A percentile compares a stretch with the other conserved stretches of the same genome.
These are phyloP conservation scores for Ascochyta lentis DNA, from an alignment of 2,329 filamentous ascomycete genomes.

Conservation along the genomic window DNA sequence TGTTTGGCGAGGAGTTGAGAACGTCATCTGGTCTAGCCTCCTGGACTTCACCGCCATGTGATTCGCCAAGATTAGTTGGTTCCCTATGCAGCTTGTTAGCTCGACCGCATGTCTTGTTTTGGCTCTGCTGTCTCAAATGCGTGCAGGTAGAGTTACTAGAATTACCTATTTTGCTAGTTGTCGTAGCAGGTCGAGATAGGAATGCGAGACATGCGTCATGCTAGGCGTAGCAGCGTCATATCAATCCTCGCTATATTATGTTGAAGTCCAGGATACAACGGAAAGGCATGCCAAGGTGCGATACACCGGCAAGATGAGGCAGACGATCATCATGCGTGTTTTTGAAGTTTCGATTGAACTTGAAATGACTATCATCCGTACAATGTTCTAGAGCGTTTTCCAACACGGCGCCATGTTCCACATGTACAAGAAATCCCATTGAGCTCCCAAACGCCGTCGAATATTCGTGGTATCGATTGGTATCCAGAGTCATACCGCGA, in stretches of 20 bases:
- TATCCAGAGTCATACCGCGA: constrained; percentile 29
- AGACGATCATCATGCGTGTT: not conserved
- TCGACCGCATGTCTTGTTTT: not conserved
- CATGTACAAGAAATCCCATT: constrained; percentile 33
- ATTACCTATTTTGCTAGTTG: not conserved
- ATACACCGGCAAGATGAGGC: too few species aligned
- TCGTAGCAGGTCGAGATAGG: too few species aligned
- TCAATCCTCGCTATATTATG: too few species aligned
- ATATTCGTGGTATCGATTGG: constrained; percentile 44
- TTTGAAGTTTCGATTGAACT: constrained; percentile 18
- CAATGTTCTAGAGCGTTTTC: constrained; percentile 20
- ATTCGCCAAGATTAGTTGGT: constrained; percentile 14
- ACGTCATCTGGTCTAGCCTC: constrained; percentile 19
- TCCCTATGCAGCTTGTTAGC: not conserved
- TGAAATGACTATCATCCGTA: constrained; percentile 20
- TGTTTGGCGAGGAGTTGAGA: constrained; percentile 14
- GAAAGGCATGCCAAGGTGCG: too few species aligned
- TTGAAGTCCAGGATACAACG: too few species aligned
- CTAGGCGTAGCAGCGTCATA: too few species aligned
- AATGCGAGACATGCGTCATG: too few species aligned
- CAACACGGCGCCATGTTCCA: constrained; percentile 34
- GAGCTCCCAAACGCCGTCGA: constrained; percentile 43
- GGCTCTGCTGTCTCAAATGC: not conserved
- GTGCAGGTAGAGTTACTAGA: not conserved
- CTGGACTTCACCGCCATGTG: constrained; percentile 13